Evolutionary conservation across 176 grass and related monocot genomes (phyloP).

Genomic region (Tillandsia fasciculata): DNA sequence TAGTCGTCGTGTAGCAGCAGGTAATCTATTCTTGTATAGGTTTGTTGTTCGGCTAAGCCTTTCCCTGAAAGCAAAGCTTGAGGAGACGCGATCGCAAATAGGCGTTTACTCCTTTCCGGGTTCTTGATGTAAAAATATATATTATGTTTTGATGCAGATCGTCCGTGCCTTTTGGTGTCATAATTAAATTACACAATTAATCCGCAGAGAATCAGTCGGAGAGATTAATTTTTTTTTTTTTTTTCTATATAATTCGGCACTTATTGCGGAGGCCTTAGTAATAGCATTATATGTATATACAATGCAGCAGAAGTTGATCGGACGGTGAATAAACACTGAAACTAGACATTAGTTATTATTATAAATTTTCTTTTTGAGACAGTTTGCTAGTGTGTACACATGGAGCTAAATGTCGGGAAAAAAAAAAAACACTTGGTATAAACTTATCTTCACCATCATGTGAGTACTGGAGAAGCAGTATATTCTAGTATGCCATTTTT

Average conservation of each 20-base stretch:
- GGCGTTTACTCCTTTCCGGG: background rate
- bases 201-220: background rate
- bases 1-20: constrained; percentile 22
- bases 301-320: background rate
- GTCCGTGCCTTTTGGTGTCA: background rate
- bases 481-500: too few relatives aligned
- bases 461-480: too few relatives aligned
- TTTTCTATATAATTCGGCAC: background rate
- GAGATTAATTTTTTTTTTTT: background rate
- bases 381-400: too few relatives aligned
- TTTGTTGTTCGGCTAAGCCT: constrained; percentile 10
- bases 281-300: background rate
- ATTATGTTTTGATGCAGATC: background rate
- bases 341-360: too few relatives aligned
- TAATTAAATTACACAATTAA: background rate
- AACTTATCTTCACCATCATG: too few relatives aligned
- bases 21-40: background rate
- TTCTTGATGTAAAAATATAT: background rate
- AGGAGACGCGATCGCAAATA: background rate
- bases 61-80: background rate
- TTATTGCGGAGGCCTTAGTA: background rate
- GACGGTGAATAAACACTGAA: too few relatives aligned
- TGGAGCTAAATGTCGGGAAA: too few relatives aligned
- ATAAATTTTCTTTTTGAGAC: too few relatives aligned
- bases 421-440: too few relatives aligned